These are phyloP conservation scores for Podaxis sp. DNA, from an alignment of 768 basidiomycete species.

Conservation along the genomic window DNA sequence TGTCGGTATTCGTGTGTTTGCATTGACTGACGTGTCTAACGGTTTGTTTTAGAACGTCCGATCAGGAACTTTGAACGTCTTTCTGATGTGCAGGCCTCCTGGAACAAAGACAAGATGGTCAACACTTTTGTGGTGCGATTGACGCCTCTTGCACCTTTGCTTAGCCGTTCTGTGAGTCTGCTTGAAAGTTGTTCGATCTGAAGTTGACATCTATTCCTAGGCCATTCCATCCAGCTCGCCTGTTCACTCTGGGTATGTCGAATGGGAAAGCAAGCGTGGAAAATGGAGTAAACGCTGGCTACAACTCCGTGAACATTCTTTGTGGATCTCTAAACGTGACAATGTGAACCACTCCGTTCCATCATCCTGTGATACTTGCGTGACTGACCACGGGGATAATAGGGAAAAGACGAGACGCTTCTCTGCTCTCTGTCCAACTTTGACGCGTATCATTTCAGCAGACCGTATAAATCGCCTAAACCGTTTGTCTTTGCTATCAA, in stretches of 20 bases:
- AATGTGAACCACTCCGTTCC: slow-evolving; percentile 49
- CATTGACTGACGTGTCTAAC: not conserved
- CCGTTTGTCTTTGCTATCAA: slow-evolving; percentile 84
- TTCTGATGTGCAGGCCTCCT: slow-evolving; percentile 75
- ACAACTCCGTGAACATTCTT: slow-evolving; percentile 78
- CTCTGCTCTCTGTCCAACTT: slow-evolving; percentile 88
- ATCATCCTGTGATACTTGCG: slow-evolving; percentile 12
- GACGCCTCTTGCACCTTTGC: slow-evolving; percentile 59
- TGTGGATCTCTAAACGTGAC: slow-evolving; percentile 90
- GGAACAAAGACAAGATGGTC: slow-evolving; percentile 81
- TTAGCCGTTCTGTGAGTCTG: slow-evolving; percentile 58
- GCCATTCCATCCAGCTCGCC: slow-evolving; percentile 47
- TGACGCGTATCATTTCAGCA: slow-evolving; percentile 81
- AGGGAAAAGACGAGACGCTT: slow-evolving; percentile 84
- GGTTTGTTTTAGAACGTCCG: slow-evolving; percentile 69
- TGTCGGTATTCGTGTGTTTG: slow-evolving; percentile 23
- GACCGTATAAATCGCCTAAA: slow-evolving; percentile 80
- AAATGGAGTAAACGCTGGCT: slow-evolving; percentile 97
- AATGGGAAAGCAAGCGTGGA: slow-evolving; percentile 88
- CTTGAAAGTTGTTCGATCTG: not conserved
- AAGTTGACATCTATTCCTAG: slow-evolving; percentile 23
- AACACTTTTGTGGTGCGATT: slow-evolving; percentile 81
- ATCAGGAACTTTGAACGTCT: slow-evolving; percentile 86
- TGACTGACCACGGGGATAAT: slow-evolving; percentile 1
- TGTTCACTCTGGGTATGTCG: slow-evolving; percentile 62